Percentiles rank a stretch among this genome's conserved stretches.
These are phyloP conservation scores for Saccharomycopsis crataegensis DNA, from an alignment of 1,139 yeast genomes.

Conservation along the genomic window DNA sequence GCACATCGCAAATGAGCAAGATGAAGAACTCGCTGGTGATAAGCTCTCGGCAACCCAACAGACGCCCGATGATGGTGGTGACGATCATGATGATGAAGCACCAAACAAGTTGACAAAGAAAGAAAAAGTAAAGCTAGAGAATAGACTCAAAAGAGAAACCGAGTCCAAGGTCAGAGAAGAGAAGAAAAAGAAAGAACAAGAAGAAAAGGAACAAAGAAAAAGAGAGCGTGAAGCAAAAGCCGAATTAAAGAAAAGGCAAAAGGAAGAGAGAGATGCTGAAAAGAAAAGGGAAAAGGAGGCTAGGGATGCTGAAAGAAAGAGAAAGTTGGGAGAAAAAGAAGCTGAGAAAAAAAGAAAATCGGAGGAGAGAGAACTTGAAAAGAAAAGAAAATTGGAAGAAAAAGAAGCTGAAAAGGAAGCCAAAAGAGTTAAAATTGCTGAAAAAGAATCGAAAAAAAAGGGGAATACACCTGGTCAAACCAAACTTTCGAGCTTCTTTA, in stretches of 20 bases:
- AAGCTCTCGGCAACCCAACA: neutral
- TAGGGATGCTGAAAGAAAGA: neutral
- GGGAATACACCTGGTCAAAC: conserved; percentile 23
- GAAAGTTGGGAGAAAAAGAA: conserved; percentile 5
- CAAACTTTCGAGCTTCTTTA: conserved; percentile 16
- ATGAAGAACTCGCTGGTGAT: neutral
- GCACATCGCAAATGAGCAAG: too few species aligned
- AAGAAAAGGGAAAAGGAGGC: conserved; percentile 1
- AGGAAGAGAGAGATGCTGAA: conserved; percentile 7
- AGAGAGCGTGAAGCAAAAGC: neutral
- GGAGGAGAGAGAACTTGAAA: conserved; percentile 7
- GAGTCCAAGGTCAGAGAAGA: neutral
- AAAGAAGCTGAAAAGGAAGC: conserved; percentile 23
- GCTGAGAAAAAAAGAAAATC: conserved; percentile 2
- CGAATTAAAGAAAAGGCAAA: neutral
- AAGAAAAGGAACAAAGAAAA: neutral
- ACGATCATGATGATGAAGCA: neutral
- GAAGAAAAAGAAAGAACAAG: neutral
- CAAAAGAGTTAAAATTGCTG: conserved; percentile 32
- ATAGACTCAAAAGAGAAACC: neutral
- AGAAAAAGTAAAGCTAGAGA: conserved; percentile 1
- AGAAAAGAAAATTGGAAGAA: conserved; percentile 6
- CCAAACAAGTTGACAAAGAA: neutral
- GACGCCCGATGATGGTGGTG: neutral
- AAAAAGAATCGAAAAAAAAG: conserved; percentile 28